A percentile compares a stretch with the other conserved stretches of the same genome.
Conservation (phyloP, 1,284 basidiomycete genomes). For the Blastosporella zonata region DNA sequence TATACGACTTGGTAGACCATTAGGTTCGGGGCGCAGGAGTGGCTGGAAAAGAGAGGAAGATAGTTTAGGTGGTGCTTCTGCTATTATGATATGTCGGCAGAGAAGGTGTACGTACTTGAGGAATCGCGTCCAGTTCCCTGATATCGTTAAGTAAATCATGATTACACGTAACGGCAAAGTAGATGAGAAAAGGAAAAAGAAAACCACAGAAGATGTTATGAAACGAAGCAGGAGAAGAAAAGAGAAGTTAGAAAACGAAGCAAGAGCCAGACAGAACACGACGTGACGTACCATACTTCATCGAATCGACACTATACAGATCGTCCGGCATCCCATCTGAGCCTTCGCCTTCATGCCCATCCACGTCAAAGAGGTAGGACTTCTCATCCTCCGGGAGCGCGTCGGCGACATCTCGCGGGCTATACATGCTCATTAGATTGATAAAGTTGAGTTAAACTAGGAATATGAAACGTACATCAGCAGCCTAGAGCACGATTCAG, state of each 20-base stretch:
- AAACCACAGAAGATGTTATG: too few relatives aligned
- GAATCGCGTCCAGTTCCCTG: conserved; percentile 73
- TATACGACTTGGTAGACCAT: conserved; percentile 55
- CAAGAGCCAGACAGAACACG: too few relatives aligned
- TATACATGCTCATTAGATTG: neutral
- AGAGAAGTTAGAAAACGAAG: too few relatives aligned
- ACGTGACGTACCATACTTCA: conserved; percentile 42
- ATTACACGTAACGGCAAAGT: too few relatives aligned
- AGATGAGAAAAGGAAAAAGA: too few relatives aligned
- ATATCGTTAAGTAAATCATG: neutral
- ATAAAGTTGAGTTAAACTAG: neutral
- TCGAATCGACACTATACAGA: conserved; percentile 47
- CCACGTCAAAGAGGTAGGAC: conserved; percentile 57
- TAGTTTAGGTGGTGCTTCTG: neutral
- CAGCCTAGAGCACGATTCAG: conserved; percentile 20
- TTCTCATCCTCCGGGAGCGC: conserved; percentile 23
- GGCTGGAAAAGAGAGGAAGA: conserved; percentile 35
- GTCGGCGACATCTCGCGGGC: conserved; percentile 35
- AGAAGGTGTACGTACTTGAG: conserved; percentile 49
- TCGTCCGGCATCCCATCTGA: conserved; percentile 26
- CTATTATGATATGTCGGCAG: neutral
- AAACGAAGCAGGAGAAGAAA: too few relatives aligned
- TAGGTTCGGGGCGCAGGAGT: conserved; percentile 63
- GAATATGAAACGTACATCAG: conserved; percentile 26
- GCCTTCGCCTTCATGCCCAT: conserved; percentile 49